Base-by-base conservation (phyloP, 2,329 filamentous ascomycete species). In the Nannizziopsis barbatae region DNA sequence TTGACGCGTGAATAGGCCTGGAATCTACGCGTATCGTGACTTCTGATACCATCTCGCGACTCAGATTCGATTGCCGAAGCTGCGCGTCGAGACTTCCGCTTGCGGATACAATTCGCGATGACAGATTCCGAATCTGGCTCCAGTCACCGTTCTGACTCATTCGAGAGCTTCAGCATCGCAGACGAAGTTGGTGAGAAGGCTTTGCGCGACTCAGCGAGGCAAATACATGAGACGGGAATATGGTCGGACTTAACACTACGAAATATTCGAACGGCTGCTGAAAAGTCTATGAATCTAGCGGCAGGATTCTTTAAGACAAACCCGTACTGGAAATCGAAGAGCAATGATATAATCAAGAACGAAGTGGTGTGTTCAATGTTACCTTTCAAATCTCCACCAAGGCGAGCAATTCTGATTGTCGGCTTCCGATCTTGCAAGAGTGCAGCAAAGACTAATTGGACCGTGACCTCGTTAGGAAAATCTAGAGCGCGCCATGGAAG, bases 181-280 rank as follows among this genome's bases (percentile, higher is more conserved):
- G 61, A 68, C 41, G 50, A 53, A 44, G 22, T 10, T 5, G 53
- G 71, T n/a, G 66, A 69, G 50, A 58, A 61, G 36, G 61, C 57
- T 15, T 55, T 72, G 39, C 65, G 68, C 37, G 60, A 66, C 47
- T 58, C 61, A 11, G 67, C 70, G 30, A 58, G 58, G 11, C 53
- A 56, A n/a, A 58, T 67, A 42, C 66, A 60, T 55, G 57, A 59
- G 22, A 55, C 58, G 1, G 66, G 64, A 6, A 67, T 75, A 15
- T 60, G 63, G 30, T 71, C 77, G 5, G 70, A 77, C 44, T 61
- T 80, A 52, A 80, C 78, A 0, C 68, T 80, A 45, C 80, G 77
- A 53, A 68, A 69, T 47, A 72, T 80, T 44, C 74, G 79, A 42
- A 57, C 66, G 27, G 69, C 69, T 18, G 72, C 71, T 3, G 77